phyloP scores from a whole-genome alignment of 306 rosid species.

The Citrullus mucosospermus region DNA sequence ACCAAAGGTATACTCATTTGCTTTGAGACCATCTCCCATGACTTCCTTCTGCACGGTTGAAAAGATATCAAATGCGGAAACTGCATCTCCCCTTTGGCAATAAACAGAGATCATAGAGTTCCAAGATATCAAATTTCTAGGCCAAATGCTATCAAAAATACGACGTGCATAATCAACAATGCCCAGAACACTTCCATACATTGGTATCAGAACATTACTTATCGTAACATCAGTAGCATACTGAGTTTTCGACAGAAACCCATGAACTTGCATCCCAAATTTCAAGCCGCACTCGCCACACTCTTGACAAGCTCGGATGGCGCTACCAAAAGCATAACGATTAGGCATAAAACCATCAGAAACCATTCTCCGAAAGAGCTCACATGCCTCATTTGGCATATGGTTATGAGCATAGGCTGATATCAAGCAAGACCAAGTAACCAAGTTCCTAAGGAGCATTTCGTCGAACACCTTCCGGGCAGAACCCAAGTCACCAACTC shows the following conservation, averaged over 20 bases:
- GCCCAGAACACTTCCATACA: conserved; percentile 56
- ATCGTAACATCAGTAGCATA: conserved; percentile 37
- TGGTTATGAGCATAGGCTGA: conserved; percentile 52
- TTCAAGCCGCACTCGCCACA: conserved; percentile 26
- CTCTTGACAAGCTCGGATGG: conserved; percentile 68
- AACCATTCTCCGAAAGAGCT: conserved; percentile 41
- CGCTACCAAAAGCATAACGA: conserved; percentile 60
- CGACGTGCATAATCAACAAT: conserved; percentile 40
- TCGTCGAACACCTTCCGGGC: conserved; percentile 56
- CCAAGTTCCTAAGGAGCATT: conserved; percentile 56
- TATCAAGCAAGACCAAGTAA: conserved; percentile 78
- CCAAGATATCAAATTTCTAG: conserved; percentile 55
- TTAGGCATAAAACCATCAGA: conserved; percentile 37
- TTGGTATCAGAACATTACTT: conserved; percentile 61
- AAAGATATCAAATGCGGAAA: conserved; percentile 48
- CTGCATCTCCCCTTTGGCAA: conserved; percentile 51
- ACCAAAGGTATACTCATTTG: conserved; percentile 72
- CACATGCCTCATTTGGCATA: conserved; percentile 48
- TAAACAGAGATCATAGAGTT: conserved; percentile 73
- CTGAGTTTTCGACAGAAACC: conserved; percentile 37
- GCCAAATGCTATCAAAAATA: conserved; percentile 39
- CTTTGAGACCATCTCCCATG: conserved; percentile 21
- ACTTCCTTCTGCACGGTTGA: conserved; percentile 46
- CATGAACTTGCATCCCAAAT: conserved; percentile 69
- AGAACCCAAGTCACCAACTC: conserved; percentile 27